Percentiles rank a stretch among this genome's conserved stretches.
phyloP scores from a whole-genome alignment of 2,329 filamentous ascomycete species.

The Talaromyces islandicus region DNA sequence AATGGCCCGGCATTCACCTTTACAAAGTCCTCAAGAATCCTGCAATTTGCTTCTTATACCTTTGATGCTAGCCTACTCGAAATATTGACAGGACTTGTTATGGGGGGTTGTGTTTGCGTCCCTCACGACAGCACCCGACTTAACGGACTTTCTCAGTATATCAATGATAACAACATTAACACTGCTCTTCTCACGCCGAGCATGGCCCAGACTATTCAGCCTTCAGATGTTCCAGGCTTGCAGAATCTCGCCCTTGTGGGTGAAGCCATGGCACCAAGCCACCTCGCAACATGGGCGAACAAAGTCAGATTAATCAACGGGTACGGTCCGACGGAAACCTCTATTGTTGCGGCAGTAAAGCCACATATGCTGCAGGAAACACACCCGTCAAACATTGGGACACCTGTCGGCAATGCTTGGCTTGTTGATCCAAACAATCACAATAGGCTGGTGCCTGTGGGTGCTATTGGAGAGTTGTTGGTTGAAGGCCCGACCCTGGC shows the following conservation, averaged over 20 bases:
- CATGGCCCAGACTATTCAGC: slow-evolving; percentile 44
- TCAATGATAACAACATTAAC: slow-evolving; percentile 47
- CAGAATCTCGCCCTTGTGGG: slow-evolving; percentile 37
- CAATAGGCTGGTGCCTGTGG: slow-evolving; percentile 40
- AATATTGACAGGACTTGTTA: slow-evolving; percentile 48
- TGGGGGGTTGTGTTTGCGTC: slow-evolving; percentile 56
- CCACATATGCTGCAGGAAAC: slow-evolving; percentile 2
- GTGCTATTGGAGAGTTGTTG: slow-evolving; percentile 33
- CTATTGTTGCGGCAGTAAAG: slow-evolving; percentile 10
- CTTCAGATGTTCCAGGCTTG: slow-evolving; percentile 20
- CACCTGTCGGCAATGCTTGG: slow-evolving; percentile 36
- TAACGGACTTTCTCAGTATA: slow-evolving; percentile 24
- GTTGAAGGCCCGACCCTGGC: slow-evolving; percentile 38
- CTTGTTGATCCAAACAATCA: slow-evolving; percentile 40
- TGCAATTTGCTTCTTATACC: slow-evolving; percentile 52
- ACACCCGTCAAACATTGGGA: slow-evolving; percentile 27
- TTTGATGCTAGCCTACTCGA: slow-evolving; percentile 51
- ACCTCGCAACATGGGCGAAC: slow-evolving; percentile 14
- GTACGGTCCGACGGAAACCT: slow-evolving; percentile 10
- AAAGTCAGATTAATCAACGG: slow-evolving; percentile 9
- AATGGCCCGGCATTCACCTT: slow-evolving; percentile 41
- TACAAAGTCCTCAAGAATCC: slow-evolving; percentile 47
- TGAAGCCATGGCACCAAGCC: slow-evolving; percentile 36
- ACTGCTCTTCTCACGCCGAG: slow-evolving; percentile 56
- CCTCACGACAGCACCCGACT: slow-evolving; percentile 45